Evolutionary conservation across 495 filamentous ascomycete genomes (phyloP).

Genomic region (Aeminium ludgeri): DNA sequence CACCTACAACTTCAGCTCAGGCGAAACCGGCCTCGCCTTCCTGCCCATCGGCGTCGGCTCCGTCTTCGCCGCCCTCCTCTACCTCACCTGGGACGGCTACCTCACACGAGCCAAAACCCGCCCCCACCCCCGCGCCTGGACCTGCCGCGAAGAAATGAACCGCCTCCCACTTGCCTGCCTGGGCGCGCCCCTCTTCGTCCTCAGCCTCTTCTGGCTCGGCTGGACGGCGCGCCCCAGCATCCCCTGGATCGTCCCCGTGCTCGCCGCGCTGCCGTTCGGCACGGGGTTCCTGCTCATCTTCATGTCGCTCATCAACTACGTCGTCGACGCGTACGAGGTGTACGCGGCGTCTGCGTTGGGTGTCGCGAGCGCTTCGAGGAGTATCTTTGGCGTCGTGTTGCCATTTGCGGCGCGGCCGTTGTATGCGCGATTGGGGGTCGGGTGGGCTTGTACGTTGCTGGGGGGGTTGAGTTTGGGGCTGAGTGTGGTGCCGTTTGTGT

Average conservation of each 20-base stretch:
- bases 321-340: slow-evolving; percentile 57
- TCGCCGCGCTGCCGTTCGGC: slow-evolving; percentile 52
- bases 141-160: slow-evolving; percentile 38
- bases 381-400: slow-evolving; percentile 44
- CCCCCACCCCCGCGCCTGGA: slow-evolving; percentile 24
- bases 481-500: slow-evolving; percentile 26
- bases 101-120: slow-evolving; percentile 28
- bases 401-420: slow-evolving; percentile 30
- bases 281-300: slow-evolving; percentile 51
- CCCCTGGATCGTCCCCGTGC: slow-evolving; percentile 45
- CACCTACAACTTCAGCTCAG: slow-evolving; percentile 24
- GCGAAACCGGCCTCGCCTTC: slow-evolving; percentile 25
- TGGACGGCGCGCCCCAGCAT: slow-evolving; percentile 39
- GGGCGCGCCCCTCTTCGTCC: slow-evolving; percentile 42
- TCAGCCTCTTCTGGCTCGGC: slow-evolving; percentile 56
- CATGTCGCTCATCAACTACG: slow-evolving; percentile 54
- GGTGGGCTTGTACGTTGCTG: slow-evolving; percentile 26
- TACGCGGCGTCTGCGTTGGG: slow-evolving; percentile 58
- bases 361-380: slow-evolving; percentile 41
- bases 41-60: slow-evolving; percentile 26
- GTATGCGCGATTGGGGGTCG: slow-evolving; percentile 24
- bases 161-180: slow-evolving; percentile 52
- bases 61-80: slow-evolving; percentile 30
- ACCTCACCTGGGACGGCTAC: slow-evolving; percentile 38
- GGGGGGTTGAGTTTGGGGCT: slow-evolving; percentile 23